Percentiles rank a stretch among this genome's conserved stretches.
Evolutionary conservation across 2,329 filamentous ascomycete genomes (phyloP).

Genomic region (Clarireedia monteithiana): DNA sequence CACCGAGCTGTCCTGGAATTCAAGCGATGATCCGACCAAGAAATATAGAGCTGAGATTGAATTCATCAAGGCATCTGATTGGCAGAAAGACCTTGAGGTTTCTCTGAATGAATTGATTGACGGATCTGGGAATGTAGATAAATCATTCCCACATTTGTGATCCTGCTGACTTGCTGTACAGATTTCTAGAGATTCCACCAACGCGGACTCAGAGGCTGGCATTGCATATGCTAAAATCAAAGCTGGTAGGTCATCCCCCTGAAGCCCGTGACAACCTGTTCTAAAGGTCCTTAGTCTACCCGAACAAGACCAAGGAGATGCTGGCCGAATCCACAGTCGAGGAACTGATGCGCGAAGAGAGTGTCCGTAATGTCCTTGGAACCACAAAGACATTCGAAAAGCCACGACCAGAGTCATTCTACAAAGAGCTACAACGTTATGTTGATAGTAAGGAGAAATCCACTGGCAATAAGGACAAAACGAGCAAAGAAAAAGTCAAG

Average conservation of each 20-base stretch:
- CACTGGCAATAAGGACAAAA: conserved; percentile 35
- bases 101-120: conserved; percentile 14
- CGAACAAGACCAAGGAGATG: conserved; percentile 31
- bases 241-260: conserved; percentile 25
- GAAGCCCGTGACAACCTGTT: conserved; percentile 31
- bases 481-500: conserved; percentile 7
- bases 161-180: conserved; percentile 24
- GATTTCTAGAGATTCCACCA: conserved; percentile 18
- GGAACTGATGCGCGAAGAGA: conserved; percentile 19
- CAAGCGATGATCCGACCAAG: conserved; percentile 26
- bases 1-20: conserved; percentile 10
- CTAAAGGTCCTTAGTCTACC: conserved; percentile 31
- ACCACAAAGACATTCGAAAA: conserved; percentile 15
- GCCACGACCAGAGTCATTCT: conserved; percentile 14
- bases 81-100: conserved; percentile 17
- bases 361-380: conserved; percentile 15
- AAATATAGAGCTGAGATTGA: conserved; percentile 37
- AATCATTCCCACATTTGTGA: background rate
- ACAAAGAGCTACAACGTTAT: conserved; percentile 17
- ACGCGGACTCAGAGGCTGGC: conserved; percentile 29
- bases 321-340: conserved; percentile 27
- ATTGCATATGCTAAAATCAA: conserved; percentile 44
- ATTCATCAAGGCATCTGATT: conserved; percentile 17
- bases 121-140: conserved; percentile 22
- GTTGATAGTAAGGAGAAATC: conserved; percentile 24